These are phyloP conservation scores for Trichoderma parareesei DNA, from an alignment of 495 filamentous ascomycete genomes.

Conservation along the genomic window DNA sequence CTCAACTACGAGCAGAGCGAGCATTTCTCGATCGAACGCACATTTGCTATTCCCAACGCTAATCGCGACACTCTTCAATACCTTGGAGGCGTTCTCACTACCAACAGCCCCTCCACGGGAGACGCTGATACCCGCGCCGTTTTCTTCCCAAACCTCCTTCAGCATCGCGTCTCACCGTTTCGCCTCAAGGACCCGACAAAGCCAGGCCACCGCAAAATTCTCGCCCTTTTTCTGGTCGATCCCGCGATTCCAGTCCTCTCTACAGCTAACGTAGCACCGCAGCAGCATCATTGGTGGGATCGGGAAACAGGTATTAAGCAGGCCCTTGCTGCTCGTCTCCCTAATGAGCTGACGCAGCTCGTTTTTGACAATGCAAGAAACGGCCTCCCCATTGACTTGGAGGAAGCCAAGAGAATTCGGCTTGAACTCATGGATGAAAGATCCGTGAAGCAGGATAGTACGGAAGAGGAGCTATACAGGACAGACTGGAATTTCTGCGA, in stretches of 20 bases:
- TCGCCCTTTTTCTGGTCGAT: constrained; percentile 52
- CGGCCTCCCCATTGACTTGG: constrained; percentile 15
- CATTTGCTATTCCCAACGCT: constrained; percentile 18
- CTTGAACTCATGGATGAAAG: constrained; percentile 17
- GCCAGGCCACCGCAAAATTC: constrained; percentile 48
- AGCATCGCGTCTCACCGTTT: constrained; percentile 46
- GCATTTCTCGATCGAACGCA: constrained; percentile 15
- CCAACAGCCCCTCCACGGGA: background rate
- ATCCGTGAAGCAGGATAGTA: background rate
- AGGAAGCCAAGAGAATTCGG: constrained; percentile 13
- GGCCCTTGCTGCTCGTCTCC: constrained; percentile 9
- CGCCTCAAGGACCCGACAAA: constrained; percentile 35
- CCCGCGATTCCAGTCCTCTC: constrained; percentile 29
- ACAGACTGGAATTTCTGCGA: constrained; percentile 11
- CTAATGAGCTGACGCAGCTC: constrained; percentile 16
- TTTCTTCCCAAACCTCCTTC: constrained; percentile 35
- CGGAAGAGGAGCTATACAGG: background rate
- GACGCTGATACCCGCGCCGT: constrained; percentile 25
- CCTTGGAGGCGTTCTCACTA: constrained; percentile 27
- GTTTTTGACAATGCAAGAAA: constrained; percentile 2
- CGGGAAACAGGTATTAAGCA: constrained; percentile 15
- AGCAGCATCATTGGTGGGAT: constrained; percentile 36
- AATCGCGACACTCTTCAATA: constrained; percentile 20
- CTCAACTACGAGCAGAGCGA: constrained; percentile 19
- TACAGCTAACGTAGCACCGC: constrained; percentile 50